These are phyloP conservation scores for Panaeolus cyanescens DNA, from an alignment of 768 basidiomycete genomes.

Conservation along the genomic window DNA sequence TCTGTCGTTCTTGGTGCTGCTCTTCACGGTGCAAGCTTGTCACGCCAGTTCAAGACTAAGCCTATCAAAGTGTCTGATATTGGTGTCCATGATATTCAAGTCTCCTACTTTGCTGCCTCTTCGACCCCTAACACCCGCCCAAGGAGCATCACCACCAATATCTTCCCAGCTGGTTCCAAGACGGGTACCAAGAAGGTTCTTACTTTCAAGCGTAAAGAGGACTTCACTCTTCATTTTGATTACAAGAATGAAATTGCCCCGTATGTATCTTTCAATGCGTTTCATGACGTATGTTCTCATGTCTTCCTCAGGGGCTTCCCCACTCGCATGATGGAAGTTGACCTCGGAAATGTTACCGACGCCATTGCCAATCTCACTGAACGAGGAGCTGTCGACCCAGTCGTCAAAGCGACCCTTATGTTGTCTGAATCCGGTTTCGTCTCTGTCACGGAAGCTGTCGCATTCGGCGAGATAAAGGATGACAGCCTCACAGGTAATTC, in stretches of 20 bases:
- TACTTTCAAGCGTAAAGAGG: conserved; percentile 82
- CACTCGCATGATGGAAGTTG: conserved; percentile 70
- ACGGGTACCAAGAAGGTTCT: conserved; percentile 83
- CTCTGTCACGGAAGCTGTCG: conserved; percentile 76
- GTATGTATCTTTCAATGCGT: conserved; percentile 40
- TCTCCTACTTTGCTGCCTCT: conserved; percentile 70
- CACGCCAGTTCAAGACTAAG: conserved; percentile 93
- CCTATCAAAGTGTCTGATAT: conserved; percentile 85
- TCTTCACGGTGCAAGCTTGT: conserved; percentile 86
- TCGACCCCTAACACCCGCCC: conserved; percentile 49
- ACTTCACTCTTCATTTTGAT: conserved; percentile 76
- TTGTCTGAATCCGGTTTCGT: conserved; percentile 89
- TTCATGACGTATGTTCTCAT: not conserved
- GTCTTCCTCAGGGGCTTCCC: conserved; percentile 60
- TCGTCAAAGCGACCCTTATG: conserved; percentile 82
- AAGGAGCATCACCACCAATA: conserved; percentile 70
- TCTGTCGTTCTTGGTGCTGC: conserved; percentile 93
- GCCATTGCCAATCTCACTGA: conserved; percentile 85
- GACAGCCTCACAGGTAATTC: conserved; percentile 71
- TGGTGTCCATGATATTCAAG: conserved; percentile 71
- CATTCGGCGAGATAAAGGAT: conserved; percentile 80
- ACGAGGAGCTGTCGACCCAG: conserved; percentile 76
- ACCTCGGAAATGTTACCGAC: conserved; percentile 71
- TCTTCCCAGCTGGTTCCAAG: conserved; percentile 82
- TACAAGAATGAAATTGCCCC: conserved; percentile 69